phyloP scores from a whole-genome alignment of 345 rosid species.

The Turritis glabra region DNA sequence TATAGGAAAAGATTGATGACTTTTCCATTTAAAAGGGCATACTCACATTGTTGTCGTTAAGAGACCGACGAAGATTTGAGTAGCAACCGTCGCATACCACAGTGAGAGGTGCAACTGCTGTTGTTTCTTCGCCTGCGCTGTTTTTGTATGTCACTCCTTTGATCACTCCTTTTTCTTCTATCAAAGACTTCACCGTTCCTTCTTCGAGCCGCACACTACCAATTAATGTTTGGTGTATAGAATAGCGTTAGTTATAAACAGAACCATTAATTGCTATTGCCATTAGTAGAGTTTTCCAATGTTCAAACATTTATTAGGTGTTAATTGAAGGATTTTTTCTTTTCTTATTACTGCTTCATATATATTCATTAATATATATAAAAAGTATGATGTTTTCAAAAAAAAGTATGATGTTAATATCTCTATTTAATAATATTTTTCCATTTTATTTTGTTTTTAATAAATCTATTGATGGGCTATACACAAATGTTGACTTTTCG shows the following conservation, averaged over 20 bases:
- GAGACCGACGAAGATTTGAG: slow-evolving; percentile 52
- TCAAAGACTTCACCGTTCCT: slow-evolving; percentile 53
- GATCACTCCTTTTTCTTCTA: slow-evolving; percentile 53
- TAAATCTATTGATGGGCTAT: not conserved
- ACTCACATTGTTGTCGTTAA: slow-evolving; percentile 47
- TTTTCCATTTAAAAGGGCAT: not conserved
- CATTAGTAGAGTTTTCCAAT: no score
- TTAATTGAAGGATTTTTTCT: not conserved
- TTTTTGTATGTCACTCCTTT: slow-evolving; percentile 53
- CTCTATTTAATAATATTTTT: not conserved
- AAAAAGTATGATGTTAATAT: no score
- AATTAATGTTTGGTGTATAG: not conserved
- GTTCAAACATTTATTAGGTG: not conserved
- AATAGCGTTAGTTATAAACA: not conserved
- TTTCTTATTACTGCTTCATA: not conserved
- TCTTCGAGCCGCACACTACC: slow-evolving; percentile 48
- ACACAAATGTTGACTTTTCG: not conserved
- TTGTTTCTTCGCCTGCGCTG: slow-evolving; percentile 36
- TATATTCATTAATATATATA: no score
- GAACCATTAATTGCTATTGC: not conserved
- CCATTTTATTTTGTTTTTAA: not conserved
- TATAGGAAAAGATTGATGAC: not conserved
- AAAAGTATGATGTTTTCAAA: no score
- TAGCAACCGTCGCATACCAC: slow-evolving; percentile 62
- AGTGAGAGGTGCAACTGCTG: slow-evolving; percentile 52